Base-by-base conservation (phyloP, 192 early-diverging fungal species). In the Chytriomyces sp. region DNA sequence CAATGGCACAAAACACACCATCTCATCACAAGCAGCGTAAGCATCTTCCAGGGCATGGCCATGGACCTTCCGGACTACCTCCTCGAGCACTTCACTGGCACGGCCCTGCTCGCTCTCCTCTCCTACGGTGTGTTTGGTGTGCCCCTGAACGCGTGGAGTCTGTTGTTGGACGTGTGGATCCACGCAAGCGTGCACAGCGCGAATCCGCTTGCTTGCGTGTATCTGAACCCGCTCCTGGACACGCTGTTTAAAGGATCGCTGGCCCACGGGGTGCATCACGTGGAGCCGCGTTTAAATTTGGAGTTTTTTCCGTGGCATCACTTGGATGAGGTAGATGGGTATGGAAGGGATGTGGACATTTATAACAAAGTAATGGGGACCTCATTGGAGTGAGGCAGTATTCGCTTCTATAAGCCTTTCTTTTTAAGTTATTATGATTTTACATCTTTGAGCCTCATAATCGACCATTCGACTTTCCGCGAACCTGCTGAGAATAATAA, bases 271-370 rank as follows among this genome's bases (percentile, higher is more conserved):
- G 44, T 49, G 44, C 44, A 49, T 49, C 44, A 49, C 22, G 14
- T 49, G 44, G 44, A 49, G 44, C 44, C 44, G 22, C 14, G 22
- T 2, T n/a, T n/a, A 22, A 49, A 49, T 49, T 22, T 49, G 44
- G 44, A 22, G 44, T 49, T 49, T 49, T n/a, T 49, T 49, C 44
- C 44, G 44, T 49, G 44, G 44, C 44, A 49, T 49, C 44, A 49
- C 22, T 49, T 49, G 17, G n/a, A n/a, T n/a, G 44, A 14, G 44
- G 17, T 14, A n/a, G 44, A 49, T 3, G 44, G 44, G 22, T 49
- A 49, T 49, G 14, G 14, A 22, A 49, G 3, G 44, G 44, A 49
- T 49, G 44, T 49, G 44, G 44, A 49, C 2, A 49, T 49, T 14
- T 49, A n/a, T 2, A 49, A 49, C 44, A 14, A 22, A 2, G 44